Conservation (phyloP, 164 flowering plant genomes). For the Umbellularia californica region DNA sequence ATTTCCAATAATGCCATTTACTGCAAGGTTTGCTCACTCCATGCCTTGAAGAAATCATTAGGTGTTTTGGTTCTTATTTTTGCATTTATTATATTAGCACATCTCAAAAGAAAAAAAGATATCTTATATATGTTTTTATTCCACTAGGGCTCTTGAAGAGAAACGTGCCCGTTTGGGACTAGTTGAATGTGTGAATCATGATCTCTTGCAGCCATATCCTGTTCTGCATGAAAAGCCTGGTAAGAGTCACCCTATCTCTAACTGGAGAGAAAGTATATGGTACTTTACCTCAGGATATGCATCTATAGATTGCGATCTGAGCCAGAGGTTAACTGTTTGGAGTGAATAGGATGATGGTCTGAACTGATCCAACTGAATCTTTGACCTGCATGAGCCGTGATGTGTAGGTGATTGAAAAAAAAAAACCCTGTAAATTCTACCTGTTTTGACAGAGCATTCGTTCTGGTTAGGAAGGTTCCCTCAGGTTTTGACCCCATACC, state of each 20-base stretch:
- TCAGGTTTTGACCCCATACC: no score
- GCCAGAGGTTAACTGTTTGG: no score
- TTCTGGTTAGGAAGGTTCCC: no score
- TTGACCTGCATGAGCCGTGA: no score
- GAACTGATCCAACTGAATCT: no score
- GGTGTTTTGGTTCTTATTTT: not conserved
- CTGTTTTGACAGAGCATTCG: no score
- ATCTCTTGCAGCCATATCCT: slow-evolving; percentile 92
- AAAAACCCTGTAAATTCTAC: no score
- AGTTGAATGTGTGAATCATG: slow-evolving; percentile 92
- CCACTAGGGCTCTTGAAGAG: slow-evolving; percentile 77
- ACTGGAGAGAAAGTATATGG: no score
- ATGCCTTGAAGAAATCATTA: not conserved
- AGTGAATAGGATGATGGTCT: no score
- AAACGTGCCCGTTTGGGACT: slow-evolving; percentile 82
- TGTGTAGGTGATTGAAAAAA: no score
- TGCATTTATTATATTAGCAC: not conserved
- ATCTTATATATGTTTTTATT: not conserved
- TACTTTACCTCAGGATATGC: no score
- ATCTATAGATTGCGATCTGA: no score
- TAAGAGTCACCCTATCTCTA: slow-evolving; percentile 15
- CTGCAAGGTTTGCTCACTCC: slow-evolving; percentile 57
- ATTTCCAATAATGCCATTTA: slow-evolving; percentile 88
- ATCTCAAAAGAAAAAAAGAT: not conserved
- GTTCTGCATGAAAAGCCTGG: slow-evolving; percentile 94